These are phyloP conservation scores for Diplosphaera chodatii DNA, from an alignment of 139 green algal genomes.

Conservation along the genomic window DNA sequence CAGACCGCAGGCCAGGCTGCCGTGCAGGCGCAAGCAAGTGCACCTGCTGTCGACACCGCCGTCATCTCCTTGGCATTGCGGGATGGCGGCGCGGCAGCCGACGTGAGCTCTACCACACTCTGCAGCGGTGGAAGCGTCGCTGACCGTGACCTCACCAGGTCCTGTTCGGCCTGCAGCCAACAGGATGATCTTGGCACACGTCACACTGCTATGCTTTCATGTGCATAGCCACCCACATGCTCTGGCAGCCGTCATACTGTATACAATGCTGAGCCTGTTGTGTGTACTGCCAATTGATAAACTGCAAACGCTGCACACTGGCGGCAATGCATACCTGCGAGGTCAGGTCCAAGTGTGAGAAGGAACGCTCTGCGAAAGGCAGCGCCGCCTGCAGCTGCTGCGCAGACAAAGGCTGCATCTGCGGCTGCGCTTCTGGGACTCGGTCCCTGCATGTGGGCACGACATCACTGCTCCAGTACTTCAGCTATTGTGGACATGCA, in stretches of 20 bases:
- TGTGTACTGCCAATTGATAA: no score
- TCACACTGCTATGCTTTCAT: no score
- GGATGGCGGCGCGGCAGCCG: slow-evolving; percentile 38
- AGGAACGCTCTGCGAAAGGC: slow-evolving; percentile 12
- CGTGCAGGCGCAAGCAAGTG: background rate
- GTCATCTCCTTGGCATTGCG: slow-evolving; percentile 2
- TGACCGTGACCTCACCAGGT: slow-evolving; percentile 14
- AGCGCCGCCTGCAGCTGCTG: slow-evolving; percentile 6
- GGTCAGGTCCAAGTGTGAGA: background rate
- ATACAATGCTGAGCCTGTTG: no score
- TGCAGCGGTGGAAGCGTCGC: slow-evolving; percentile 54
- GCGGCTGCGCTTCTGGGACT: slow-evolving; percentile 4
- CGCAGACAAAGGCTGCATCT: slow-evolving; percentile 1
- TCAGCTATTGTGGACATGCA: no score
- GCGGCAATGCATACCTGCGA: background rate
- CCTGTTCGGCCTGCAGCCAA: slow-evolving; percentile 33
- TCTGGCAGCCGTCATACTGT: background rate
- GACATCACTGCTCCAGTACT: no score
- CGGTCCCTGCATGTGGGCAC: background rate
- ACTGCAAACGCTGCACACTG: no score
- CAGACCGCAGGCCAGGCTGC: no score
- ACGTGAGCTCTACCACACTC: slow-evolving; percentile 56
- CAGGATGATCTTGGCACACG: no score
- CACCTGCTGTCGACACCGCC: background rate
- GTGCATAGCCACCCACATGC: background rate